phyloP scores from a whole-genome alignment of 2,329 filamentous ascomycete species.

The Achaetomium macrosporum region DNA sequence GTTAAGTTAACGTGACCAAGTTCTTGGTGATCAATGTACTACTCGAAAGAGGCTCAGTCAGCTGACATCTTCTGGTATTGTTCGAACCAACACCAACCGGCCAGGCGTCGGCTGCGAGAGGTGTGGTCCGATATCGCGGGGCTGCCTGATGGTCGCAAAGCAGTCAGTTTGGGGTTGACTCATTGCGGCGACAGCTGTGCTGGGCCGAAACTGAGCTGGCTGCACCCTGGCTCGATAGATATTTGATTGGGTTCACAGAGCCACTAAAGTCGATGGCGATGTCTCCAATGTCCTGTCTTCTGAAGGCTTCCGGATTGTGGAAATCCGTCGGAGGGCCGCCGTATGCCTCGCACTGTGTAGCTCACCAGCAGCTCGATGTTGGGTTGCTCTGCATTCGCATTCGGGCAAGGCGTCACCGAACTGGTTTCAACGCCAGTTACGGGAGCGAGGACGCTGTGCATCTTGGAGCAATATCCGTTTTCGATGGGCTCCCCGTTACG shows the following conservation, averaged over 20 bases:
- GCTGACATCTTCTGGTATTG: background rate
- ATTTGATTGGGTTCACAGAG: background rate
- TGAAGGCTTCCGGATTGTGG: background rate
- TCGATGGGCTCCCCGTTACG: background rate
- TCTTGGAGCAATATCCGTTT: constrained; percentile 4
- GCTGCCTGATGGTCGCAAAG: background rate
- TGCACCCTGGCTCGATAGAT: background rate
- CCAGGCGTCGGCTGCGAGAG: background rate
- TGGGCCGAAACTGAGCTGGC: no score
- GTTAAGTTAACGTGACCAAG: background rate
- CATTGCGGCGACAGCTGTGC: constrained; percentile 12
- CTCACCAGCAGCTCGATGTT: constrained; percentile 5
- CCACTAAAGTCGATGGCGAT: no score
- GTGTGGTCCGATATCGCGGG: constrained; percentile 18
- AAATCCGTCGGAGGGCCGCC: background rate
- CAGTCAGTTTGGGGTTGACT: constrained; percentile 15
- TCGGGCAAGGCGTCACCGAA: constrained; percentile 10
- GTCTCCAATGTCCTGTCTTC: background rate
- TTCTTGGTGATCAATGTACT: no score
- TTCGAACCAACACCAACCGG: background rate
- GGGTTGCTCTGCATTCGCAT: constrained; percentile 18
- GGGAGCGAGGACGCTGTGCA: background rate
- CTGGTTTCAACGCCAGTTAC: background rate
- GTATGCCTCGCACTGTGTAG: constrained; percentile 7
- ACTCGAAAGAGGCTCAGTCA: background rate